These are phyloP conservation scores for Tetracladium setigerum DNA, from an alignment of 495 filamentous ascomycete species.

Conservation along the genomic window DNA sequence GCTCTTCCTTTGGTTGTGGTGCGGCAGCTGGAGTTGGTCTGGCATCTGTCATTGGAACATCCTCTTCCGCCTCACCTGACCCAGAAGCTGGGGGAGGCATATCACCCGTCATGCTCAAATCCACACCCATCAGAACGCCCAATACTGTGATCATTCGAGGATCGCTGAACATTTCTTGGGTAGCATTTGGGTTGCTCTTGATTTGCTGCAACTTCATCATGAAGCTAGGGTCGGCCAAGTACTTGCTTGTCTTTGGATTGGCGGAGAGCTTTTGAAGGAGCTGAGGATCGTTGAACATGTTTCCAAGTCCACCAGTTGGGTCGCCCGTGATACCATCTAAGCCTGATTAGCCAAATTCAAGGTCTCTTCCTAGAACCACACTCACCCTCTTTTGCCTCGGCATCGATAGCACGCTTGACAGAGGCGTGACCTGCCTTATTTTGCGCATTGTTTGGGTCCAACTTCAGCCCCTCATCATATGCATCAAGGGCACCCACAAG, in stretches of 20 bases:
- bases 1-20: constrained; percentile 40
- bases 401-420: constrained; percentile 81
- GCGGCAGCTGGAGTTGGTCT: constrained; percentile 31
- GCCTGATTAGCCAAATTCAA: constrained; percentile 2
- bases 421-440: constrained; percentile 79
- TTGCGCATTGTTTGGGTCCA: constrained; percentile 86
- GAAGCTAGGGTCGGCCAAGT: constrained; percentile 78
- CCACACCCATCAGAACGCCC: constrained; percentile 86
- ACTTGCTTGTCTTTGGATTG: constrained; percentile 87
- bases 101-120: constrained; percentile 74
- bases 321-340: constrained; percentile 41
- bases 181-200: constrained; percentile 69
- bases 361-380: neutral
- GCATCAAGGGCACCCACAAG: constrained; percentile 78
- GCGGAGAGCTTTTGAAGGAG: constrained; percentile 80
- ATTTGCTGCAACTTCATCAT: constrained; percentile 82
- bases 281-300: constrained; percentile 89
- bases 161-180: constrained; percentile 76
- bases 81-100: constrained; percentile 28
- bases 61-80: constrained; percentile 56
- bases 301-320: constrained; percentile 67
- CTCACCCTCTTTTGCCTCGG: constrained; percentile 63
- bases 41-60: constrained; percentile 71
- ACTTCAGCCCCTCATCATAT: constrained; percentile 84
- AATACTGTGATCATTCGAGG: constrained; percentile 91